Percentiles rank a stretch among this genome's conserved stretches.
These are phyloP conservation scores for Vitis rupestris DNA, from an alignment of 164 flowering plant species.

Conservation along the genomic window DNA sequence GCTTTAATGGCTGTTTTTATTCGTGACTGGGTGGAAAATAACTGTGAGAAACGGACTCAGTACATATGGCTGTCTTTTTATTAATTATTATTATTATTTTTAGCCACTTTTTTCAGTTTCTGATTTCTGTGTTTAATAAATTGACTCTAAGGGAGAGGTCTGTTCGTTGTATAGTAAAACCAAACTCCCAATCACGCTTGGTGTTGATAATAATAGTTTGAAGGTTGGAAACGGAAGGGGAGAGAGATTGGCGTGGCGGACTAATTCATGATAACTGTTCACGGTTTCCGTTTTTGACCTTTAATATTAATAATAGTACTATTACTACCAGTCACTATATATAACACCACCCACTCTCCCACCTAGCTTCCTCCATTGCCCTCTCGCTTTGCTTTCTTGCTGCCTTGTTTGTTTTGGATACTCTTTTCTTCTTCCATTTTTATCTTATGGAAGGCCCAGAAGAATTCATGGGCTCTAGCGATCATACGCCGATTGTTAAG, in stretches of 20 bases:
- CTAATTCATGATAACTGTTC: conserved; percentile 36
- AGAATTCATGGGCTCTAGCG: conserved; percentile 10
- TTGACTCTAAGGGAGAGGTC: neutral
- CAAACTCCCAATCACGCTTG: neutral
- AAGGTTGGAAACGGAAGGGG: conserved; percentile 33
- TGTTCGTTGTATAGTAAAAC: neutral
- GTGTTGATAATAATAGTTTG: conserved; percentile 7
- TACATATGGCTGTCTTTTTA: neutral
- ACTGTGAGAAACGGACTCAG: conserved; percentile 1
- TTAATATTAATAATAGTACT: neutral
- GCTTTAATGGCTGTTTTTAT: conserved; percentile 14
- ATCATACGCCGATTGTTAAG: conserved; percentile 18
- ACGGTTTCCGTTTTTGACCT: conserved; percentile 33
- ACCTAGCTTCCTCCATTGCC: conserved; percentile 1
- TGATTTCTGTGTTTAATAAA: neutral
- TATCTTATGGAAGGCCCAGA: neutral
- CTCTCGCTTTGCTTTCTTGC: conserved; percentile 15
- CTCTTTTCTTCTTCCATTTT: neutral
- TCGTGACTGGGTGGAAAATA: neutral
- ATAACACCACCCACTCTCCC: conserved; percentile 22
- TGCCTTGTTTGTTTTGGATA: neutral
- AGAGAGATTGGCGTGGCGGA: conserved; percentile 26
- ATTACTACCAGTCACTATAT: conserved; percentile 14
- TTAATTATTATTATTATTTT: neutral
- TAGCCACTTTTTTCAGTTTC: neutral